Percentiles rank a stretch among this genome's conserved stretches.
Evolutionary conservation across 2,329 filamentous ascomycete genomes (phyloP).

Genomic region (Penicillium vulpinum): DNA sequence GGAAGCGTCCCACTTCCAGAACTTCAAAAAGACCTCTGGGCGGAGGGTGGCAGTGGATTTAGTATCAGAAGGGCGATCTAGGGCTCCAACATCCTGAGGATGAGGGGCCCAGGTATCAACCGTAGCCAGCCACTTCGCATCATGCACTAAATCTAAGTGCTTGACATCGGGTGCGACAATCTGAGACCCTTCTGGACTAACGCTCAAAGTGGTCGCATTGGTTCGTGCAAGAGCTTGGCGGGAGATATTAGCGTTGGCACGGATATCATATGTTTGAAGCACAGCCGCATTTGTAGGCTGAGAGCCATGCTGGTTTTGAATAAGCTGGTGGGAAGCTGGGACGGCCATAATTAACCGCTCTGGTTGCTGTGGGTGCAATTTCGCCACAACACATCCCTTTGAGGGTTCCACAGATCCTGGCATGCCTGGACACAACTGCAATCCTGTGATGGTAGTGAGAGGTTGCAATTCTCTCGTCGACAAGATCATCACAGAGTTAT

Average conservation of each 20-base stretch:
- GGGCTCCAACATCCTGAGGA: conserved; percentile 62
- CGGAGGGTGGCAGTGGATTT: conserved; percentile 38
- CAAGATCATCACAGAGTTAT: conserved; percentile 88
- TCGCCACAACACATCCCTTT: conserved; percentile 48
- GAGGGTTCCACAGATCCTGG: conserved; percentile 52
- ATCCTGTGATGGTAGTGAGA: conserved; percentile 77
- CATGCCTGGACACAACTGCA: conserved; percentile 60
- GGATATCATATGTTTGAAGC: conserved; percentile 85
- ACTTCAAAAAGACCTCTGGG: conserved; percentile 79
- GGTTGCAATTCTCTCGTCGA: conserved; percentile 88
- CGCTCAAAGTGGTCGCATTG: conserved; percentile 77
- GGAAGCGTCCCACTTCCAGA: conserved; percentile 71
- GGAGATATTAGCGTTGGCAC: conserved; percentile 72
- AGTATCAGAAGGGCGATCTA: conserved; percentile 41
- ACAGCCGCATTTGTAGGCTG: conserved; percentile 54
- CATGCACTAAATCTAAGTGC: conserved; percentile 70
- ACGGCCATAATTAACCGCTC: conserved; percentile 69
- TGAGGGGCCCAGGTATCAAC: conserved; percentile 88
- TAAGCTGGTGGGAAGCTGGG: conserved; percentile 52
- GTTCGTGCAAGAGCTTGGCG: conserved; percentile 88
- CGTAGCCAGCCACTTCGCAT: conserved; percentile 88
- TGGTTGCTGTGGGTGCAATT: conserved; percentile 62
- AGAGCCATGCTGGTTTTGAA: conserved; percentile 32
- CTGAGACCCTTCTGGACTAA: conserved; percentile 67
- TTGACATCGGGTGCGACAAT: conserved; percentile 78